Conservation (phyloP, 345 rosid species). For the Euclidium syriacum region DNA sequence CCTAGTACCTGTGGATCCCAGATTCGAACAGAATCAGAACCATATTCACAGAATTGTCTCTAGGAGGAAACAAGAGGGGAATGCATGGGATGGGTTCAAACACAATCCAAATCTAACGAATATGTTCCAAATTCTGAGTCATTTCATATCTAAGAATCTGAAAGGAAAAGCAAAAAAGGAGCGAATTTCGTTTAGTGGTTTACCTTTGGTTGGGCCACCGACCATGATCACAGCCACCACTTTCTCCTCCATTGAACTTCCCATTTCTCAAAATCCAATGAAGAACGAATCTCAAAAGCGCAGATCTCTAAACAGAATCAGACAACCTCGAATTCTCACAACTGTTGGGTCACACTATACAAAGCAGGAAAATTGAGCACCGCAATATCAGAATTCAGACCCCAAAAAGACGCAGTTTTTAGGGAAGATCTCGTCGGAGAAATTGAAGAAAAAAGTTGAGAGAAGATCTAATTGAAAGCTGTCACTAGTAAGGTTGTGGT, state of each 20-base stretch:
- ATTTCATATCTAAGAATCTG: neutral
- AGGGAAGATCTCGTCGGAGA: constrained; percentile 13
- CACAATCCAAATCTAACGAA: constrained; percentile 13
- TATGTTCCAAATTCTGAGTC: neutral
- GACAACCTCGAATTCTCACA: neutral
- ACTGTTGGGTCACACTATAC: neutral
- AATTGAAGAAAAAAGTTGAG: neutral
- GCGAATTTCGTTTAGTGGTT: neutral
- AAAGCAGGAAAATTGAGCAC: neutral
- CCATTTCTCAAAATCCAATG: constrained; percentile 39
- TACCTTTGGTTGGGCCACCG: constrained; percentile 99
- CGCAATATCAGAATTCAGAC: neutral
- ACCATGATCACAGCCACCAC: constrained; percentile 98
- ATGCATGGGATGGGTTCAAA: constrained; percentile 6
- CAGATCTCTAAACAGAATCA: constrained; percentile 38
- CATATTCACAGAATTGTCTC: neutral
- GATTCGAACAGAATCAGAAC: constrained; percentile 2
- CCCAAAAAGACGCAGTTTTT: neutral
- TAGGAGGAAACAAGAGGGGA: neutral
- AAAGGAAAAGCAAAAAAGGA: neutral
- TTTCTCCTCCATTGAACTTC: constrained; percentile 58
- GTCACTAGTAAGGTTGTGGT: neutral
- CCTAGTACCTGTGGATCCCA: constrained; percentile 58
- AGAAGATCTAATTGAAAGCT: constrained; percentile 16
- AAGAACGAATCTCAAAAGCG: constrained; percentile 17